Evolutionary conservation across 2,329 filamentous ascomycete species (phyloP), one percentile per base, ranked within the genome.

Genomic region (Piedraia hortae): DNA sequence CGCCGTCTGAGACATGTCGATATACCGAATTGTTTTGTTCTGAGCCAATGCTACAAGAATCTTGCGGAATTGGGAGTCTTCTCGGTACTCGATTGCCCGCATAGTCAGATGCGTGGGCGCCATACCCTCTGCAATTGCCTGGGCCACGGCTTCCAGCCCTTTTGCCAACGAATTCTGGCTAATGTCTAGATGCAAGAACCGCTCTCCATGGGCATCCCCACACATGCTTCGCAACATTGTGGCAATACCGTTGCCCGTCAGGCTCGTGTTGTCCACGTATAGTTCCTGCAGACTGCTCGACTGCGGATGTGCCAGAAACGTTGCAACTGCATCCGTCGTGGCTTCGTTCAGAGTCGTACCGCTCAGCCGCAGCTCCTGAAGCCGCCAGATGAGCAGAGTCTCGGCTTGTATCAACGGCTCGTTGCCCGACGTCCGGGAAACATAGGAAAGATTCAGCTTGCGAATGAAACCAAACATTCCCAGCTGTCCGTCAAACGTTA

Each of bases 1-100:
- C 0, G 66, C 71, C 2, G 63, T 62, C 31, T 69, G 65, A 2
- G 68, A 72, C 12, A 74, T 63, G 38, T 74, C 67, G 9, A 74
- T 44, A 32, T 58, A 62, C 21, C 52, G 53, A 21, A 72, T 56
- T 0, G 62, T 63, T 10, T 48, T 62, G 35, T 74, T 74, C 18
- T 47, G 47, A 4, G 56, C 55, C 21, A 74, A 35, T 1, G 68
- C 65, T 26, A 59, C 45, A 4, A 72, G 50, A 21, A 74, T 46
- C 25, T 62, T 54, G 16, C 61, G 54, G 30, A 73, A 73, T 26
- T 63, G 54, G 6, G 55, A 47, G 34, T 70, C 63, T 27, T 62
- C 57, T 25, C 63, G 57, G 35, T 68, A 74, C 35, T 73, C 68
- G 16, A 73, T 58, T 44, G 69, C 61, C 16, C 61, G 53, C 45